A percentile compares a stretch with the other conserved stretches of the same genome.
phyloP scores from a whole-genome alignment of 768 basidiomycete genomes.

The Suillus subalutaceus region DNA sequence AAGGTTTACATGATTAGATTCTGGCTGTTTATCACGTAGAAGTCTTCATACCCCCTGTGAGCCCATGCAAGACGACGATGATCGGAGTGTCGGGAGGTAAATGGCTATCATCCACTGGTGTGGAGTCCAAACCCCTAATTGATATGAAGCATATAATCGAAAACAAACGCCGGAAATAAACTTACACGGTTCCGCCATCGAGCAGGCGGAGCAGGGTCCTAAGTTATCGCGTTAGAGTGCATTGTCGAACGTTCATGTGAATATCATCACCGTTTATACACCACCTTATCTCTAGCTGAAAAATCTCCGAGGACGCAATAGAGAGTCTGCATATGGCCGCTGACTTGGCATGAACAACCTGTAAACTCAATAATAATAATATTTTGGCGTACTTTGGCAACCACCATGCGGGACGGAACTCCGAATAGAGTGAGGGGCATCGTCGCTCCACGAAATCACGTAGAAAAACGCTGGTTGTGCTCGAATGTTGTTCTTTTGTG shows the following conservation, averaged over 20 bases:
- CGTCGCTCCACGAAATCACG: slow-evolving; percentile 34
- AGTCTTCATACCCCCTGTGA: slow-evolving; percentile 32
- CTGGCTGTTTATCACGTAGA: slow-evolving; percentile 5
- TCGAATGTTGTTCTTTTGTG: slow-evolving; percentile 16
- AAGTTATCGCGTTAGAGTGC: slow-evolving; percentile 13
- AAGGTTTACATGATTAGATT: slow-evolving; percentile 12
- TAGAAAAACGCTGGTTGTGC: slow-evolving; percentile 22
- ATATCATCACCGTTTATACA: slow-evolving; percentile 30
- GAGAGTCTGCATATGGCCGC: slow-evolving; percentile 37
- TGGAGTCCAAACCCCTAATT: slow-evolving; percentile 36
- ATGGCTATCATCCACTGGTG: slow-evolving; percentile 27
- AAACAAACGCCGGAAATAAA: slow-evolving; percentile 10
- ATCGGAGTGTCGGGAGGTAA: slow-evolving; percentile 30
- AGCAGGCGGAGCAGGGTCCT: slow-evolving; percentile 32
- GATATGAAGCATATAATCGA: not conserved
- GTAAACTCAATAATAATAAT: not conserved
- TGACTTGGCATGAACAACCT: slow-evolving; percentile 21
- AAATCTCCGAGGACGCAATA: slow-evolving; percentile 35
- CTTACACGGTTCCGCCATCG: slow-evolving; percentile 38
- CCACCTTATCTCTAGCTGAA: slow-evolving; percentile 31
- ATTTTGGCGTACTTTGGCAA: slow-evolving; percentile 30
- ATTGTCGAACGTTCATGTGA: not conserved
- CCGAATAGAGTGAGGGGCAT: slow-evolving; percentile 31
- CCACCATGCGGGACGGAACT: slow-evolving; percentile 36
- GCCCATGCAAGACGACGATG: slow-evolving; percentile 35